Percentiles rank a stretch among this genome's conserved stretches.
phyloP scores from a whole-genome alignment of 202 grass and related monocot species.

The Zoysia matrella region DNA sequence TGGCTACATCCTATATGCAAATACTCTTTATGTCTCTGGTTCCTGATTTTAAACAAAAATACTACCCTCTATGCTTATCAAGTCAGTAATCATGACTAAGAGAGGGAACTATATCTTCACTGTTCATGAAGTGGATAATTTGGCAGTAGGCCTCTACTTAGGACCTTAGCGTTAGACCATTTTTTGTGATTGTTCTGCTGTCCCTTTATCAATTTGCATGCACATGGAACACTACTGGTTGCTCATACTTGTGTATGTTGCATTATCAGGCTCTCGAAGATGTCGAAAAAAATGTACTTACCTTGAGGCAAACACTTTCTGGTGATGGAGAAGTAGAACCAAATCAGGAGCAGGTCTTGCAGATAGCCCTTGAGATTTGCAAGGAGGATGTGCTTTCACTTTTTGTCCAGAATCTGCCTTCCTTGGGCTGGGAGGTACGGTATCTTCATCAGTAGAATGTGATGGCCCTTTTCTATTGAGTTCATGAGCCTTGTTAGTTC shows the following conservation, averaged over 20 bases:
- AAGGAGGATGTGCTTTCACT: too few relatives aligned
- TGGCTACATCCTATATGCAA: neutral
- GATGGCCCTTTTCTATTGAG: conserved; percentile 3
- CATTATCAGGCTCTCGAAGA: conserved; percentile 83
- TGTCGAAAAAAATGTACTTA: conserved; percentile 78
- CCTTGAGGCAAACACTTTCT: conserved; percentile 74
- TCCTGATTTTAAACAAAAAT: neutral
- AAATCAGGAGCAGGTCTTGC: conserved; percentile 83
- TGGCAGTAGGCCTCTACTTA: conserved; percentile 1
- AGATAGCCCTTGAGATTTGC: conserved; percentile 51
- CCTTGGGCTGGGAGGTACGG: conserved; percentile 42
- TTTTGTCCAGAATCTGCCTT: too few relatives aligned
- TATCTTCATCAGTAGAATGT: conserved; percentile 25
- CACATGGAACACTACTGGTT: neutral
- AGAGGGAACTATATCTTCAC: neutral
- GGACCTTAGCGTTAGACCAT: neutral
- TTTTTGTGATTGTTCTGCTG: neutral
- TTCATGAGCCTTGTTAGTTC: conserved; percentile 21
- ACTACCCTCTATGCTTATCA: neutral
- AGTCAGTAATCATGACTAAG: neutral
- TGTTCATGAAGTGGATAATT: conserved; percentile 3
- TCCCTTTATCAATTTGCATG: neutral
- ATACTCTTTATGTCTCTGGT: neutral
- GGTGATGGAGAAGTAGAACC: conserved; percentile 93
- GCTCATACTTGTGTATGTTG: conserved; percentile 14